Evolutionary conservation across 331 rosid genomes (phyloP).

Genomic region (Quercus phellos): DNA sequence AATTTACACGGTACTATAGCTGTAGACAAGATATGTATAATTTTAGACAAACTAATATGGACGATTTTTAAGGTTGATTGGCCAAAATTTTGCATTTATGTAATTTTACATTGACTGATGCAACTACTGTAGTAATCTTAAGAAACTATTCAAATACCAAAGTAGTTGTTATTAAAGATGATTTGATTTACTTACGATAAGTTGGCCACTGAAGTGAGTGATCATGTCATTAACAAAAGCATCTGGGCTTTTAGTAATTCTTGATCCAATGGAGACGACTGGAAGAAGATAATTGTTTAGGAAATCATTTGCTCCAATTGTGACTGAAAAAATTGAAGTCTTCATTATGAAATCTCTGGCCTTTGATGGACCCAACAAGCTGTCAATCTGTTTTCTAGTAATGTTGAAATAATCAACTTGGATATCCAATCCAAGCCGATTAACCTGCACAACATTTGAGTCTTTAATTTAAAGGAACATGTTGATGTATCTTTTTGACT

Average conservation of each 20-base stretch:
- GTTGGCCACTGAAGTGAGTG: slow-evolving; percentile 55
- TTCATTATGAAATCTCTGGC: slow-evolving; percentile 58
- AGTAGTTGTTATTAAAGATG: neutral
- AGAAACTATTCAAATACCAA: neutral
- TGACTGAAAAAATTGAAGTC: slow-evolving; percentile 69
- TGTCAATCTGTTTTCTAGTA: slow-evolving; percentile 67
- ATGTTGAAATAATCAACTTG: slow-evolving; percentile 76
- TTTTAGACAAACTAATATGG: too few species aligned
- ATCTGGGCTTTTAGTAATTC: slow-evolving; percentile 73
- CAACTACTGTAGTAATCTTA: neutral
- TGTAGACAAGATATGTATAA: too few species aligned
- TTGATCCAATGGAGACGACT: slow-evolving; percentile 71
- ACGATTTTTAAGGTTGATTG: too few species aligned
- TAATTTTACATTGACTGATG: too few species aligned
- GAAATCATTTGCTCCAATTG: slow-evolving; percentile 86
- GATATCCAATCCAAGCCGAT: slow-evolving; percentile 82
- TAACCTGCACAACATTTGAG: slow-evolving; percentile 41
- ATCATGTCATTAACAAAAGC: slow-evolving; percentile 70
- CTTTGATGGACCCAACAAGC: slow-evolving; percentile 53
- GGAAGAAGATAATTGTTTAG: slow-evolving; percentile 90
- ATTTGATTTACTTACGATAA: slow-evolving; percentile 38
- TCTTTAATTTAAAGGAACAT: neutral
- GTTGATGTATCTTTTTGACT: slow-evolving; percentile 27
- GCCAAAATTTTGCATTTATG: too few species aligned
- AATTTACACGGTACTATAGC: too few species aligned